Evolutionary conservation across 192 early-diverging fungal genomes (phyloP).

Genomic region (Pilobolus umbonatus): DNA sequence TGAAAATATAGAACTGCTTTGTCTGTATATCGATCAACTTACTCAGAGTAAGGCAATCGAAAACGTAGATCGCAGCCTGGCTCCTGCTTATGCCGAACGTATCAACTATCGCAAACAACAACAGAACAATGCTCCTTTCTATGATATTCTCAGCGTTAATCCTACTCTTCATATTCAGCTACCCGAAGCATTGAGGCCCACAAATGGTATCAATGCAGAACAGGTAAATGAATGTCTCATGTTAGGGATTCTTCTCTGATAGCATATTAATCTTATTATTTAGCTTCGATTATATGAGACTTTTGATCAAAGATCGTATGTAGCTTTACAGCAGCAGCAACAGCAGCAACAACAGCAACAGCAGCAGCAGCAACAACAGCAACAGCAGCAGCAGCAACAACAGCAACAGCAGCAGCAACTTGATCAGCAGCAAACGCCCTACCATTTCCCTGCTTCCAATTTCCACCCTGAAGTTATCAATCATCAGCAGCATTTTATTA

Average conservation of each 20-base stretch:
- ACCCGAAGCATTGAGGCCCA: conserved; percentile 16
- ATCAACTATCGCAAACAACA: conserved; percentile 62
- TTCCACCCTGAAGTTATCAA: conserved; percentile 3
- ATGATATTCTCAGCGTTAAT: conserved; percentile 54
- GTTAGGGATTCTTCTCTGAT: too few relatives aligned
- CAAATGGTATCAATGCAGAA: conserved; percentile 11
- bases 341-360: background rate
- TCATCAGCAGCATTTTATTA: conserved; percentile 2
- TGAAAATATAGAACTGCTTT: conserved; percentile 91
- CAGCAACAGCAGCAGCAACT: background rate
- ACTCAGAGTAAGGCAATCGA: conserved; percentile 86
- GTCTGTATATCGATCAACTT: conserved; percentile 90
- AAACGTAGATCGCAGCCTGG: conserved; percentile 79
- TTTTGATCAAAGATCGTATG: conserved; percentile 13
- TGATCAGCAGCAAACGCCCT: background rate
- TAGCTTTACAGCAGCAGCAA: background rate
- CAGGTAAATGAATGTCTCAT: too few relatives aligned
- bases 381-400: conserved; percentile 1
- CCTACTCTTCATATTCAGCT: conserved; percentile 12
- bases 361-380: too few relatives aligned
- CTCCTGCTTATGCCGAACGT: conserved; percentile 62
- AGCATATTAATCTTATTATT: too few relatives aligned
- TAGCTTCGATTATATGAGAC: conserved; percentile 10
- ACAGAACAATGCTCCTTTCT: conserved; percentile 54
- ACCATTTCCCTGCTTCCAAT: background rate